A percentile compares a stretch with the other conserved stretches of the same genome.
Conservation (phyloP, 2,329 filamentous ascomycete species). For the Aspergillus jensenii region DNA sequence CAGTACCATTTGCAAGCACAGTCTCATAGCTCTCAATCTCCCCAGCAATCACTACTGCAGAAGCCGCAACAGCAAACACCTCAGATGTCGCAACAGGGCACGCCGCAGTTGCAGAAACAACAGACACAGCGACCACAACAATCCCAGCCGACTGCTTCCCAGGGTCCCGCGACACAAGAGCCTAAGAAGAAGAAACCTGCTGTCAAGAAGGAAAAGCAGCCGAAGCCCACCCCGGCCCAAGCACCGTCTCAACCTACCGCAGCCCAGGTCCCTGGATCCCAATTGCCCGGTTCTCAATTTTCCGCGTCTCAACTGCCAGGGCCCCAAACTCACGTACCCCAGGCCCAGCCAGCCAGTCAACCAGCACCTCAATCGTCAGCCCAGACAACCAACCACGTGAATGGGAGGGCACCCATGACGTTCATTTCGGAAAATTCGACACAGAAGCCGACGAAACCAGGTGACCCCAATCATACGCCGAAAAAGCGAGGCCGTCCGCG, state of each 20-base stretch:
- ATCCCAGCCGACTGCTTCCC: slow-evolving; percentile 4
- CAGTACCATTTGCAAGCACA: slow-evolving; percentile 16
- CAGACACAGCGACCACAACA: not conserved
- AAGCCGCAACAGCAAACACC: slow-evolving; percentile 18
- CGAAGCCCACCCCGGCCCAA: slow-evolving; percentile 4
- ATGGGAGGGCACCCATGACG: slow-evolving; percentile 13
- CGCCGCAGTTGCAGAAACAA: slow-evolving; percentile 11
- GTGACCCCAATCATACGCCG: slow-evolving; percentile 12
- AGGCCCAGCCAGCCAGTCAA: not conserved
- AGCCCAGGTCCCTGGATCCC: not conserved
- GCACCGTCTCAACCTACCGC: slow-evolving; percentile 1
- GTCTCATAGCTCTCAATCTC: slow-evolving; percentile 8
- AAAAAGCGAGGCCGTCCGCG: slow-evolving; percentile 33
- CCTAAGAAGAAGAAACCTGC: slow-evolving; percentile 9
- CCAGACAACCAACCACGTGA: slow-evolving; percentile 8
- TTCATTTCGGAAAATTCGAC: slow-evolving; percentile 10
- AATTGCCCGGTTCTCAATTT: not conserved
- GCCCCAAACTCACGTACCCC: not conserved
- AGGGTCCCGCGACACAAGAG: slow-evolving; percentile 4
- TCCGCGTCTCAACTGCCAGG: not conserved
- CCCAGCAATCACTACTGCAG: slow-evolving; percentile 8
- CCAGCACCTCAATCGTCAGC: not conserved
- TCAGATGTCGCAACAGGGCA: slow-evolving; percentile 16
- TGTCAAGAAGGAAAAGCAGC: slow-evolving; percentile 12
- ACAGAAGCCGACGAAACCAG: slow-evolving; percentile 6